Conservation (phyloP, 2,329 filamentous ascomycete species). For the Cytospora piceicola region DNA sequence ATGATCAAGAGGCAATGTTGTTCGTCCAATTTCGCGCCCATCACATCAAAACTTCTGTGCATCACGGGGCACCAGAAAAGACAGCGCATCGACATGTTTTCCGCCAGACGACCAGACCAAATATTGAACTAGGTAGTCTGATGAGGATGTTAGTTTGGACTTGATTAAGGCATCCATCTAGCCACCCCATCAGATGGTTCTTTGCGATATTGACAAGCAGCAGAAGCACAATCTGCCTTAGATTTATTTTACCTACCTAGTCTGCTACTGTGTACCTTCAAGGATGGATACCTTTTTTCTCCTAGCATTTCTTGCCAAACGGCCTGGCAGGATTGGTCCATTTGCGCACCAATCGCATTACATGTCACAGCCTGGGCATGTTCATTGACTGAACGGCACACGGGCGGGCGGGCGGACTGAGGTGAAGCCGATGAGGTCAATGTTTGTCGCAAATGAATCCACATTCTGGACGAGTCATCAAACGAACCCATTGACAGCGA, state of each 20-base stretch:
- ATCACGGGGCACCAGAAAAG: slow-evolving; percentile 15
- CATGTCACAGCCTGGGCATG: neutral
- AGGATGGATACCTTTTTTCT: neutral
- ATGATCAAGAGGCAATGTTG: slow-evolving; percentile 15
- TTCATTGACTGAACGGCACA: slow-evolving; percentile 13
- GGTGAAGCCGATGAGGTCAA: slow-evolving; percentile 5
- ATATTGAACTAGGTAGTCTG: too few species aligned
- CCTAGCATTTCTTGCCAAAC: neutral
- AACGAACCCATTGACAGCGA: slow-evolving; percentile 2
- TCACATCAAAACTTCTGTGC: slow-evolving; percentile 13
- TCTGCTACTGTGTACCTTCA: neutral
- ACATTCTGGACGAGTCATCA: slow-evolving; percentile 6
- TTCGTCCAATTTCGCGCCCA: slow-evolving; percentile 15
- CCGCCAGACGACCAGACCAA: too few species aligned
- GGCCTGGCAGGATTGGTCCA: neutral
- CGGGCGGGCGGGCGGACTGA: neutral
- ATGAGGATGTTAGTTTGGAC: neutral
- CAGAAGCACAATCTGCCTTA: neutral
- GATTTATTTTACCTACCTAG: too few species aligned
- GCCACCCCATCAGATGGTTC: neutral
- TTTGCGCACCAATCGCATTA: slow-evolving; percentile 21
- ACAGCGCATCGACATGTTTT: slow-evolving; percentile 1
- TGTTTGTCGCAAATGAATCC: neutral
- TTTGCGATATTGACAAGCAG: neutral
- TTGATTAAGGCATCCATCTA: neutral